A percentile compares a stretch with the other conserved stretches of the same genome.
phyloP scores from a whole-genome alignment of 2,329 filamentous ascomycete genomes.

The Epichloe sibirici region DNA sequence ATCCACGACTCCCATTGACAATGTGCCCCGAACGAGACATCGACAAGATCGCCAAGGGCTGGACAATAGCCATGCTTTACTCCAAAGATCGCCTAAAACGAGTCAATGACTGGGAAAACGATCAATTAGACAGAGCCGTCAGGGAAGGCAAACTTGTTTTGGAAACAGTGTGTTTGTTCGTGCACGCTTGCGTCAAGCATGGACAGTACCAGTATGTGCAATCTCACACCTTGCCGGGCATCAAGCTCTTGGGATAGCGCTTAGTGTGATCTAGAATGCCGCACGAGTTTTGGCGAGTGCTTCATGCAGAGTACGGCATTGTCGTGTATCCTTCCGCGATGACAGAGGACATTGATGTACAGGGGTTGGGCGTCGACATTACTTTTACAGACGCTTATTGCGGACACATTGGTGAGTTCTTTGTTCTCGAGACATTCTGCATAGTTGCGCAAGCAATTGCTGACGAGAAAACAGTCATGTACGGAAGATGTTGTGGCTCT shows the following conservation, averaged over 20 bases:
- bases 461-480: constrained; percentile 20
- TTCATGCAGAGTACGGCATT: constrained; percentile 27
- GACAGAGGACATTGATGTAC: constrained; percentile 22
- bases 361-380: constrained; percentile 19
- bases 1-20: constrained; percentile 9
- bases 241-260: too few relatives aligned
- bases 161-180: constrained; percentile 28
- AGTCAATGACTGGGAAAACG: constrained; percentile 20
- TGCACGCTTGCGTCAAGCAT: constrained; percentile 25
- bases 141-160: constrained; percentile 22
- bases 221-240: too few relatives aligned
- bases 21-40: constrained; percentile 18
- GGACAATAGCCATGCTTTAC: constrained; percentile 24
- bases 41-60: constrained; percentile 24
- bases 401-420: constrained; percentile 23
- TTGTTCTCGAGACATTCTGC: neutral
- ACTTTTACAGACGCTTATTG: constrained; percentile 26
- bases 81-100: constrained; percentile 22
- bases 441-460: neutral
- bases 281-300: constrained; percentile 24
- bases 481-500: constrained; percentile 16
- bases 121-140: constrained; percentile 20
- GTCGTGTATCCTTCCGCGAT: constrained; percentile 28
- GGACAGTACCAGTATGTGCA: constrained; percentile 23
- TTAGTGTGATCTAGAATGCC: constrained; percentile 17